Percentiles rank a stretch among this genome's conserved stretches.
Conservation (phyloP, 2,329 filamentous ascomycete genomes). For the Fusarium phyllophilum region DNA sequence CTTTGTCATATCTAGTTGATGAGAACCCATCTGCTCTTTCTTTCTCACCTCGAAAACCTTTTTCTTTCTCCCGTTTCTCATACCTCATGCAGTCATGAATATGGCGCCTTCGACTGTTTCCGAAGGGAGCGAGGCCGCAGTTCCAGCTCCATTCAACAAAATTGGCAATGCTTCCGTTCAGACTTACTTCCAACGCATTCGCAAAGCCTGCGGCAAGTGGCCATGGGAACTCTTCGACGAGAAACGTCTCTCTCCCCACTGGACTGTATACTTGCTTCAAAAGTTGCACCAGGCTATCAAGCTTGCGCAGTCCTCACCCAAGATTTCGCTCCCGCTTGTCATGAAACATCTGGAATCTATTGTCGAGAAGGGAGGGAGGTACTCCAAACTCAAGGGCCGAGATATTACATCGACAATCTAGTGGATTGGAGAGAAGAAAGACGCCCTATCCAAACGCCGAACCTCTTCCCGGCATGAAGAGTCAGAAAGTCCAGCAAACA, state of each 20-base stretch:
- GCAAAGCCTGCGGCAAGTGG: background rate
- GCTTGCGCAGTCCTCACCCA: background rate
- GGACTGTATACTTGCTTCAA: background rate
- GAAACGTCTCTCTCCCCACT: background rate
- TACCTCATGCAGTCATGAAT: no score
- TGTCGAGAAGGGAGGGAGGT: background rate
- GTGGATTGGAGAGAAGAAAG: background rate
- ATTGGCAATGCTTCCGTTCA: background rate
- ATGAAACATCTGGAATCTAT: background rate
- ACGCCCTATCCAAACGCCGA: background rate
- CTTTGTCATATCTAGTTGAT: fast-evolving
- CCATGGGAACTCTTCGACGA: background rate
- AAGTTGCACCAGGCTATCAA: background rate
- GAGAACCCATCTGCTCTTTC: fast-evolving
- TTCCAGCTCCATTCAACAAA: background rate
- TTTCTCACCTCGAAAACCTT: background rate
- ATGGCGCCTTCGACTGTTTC: background rate
- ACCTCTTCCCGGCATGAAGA: background rate
- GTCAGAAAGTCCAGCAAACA: background rate
- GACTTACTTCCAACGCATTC: background rate
- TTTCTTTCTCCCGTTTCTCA: background rate
- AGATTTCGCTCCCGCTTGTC: background rate
- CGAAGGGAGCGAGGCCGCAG: background rate
- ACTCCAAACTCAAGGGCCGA: background rate
- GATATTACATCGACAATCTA: background rate